These are phyloP conservation scores for Lipomyces kockii DNA, from an alignment of 805 yeast species.

Conservation along the genomic window DNA sequence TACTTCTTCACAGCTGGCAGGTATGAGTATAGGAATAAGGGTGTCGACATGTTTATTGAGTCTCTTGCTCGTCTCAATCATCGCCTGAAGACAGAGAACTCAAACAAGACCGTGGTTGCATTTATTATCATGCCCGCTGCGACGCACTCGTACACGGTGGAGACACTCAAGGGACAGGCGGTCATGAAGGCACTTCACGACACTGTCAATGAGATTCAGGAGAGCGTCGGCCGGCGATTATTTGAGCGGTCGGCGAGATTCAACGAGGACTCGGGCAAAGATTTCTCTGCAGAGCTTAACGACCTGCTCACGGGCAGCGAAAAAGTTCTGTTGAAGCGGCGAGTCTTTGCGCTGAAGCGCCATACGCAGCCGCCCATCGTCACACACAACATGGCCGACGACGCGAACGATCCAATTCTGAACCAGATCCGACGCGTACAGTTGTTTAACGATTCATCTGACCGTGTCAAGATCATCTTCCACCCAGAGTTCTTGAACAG, in stretches of 20 bases:
- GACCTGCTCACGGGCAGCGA: slow-evolving; percentile 86
- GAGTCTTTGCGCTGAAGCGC: slow-evolving; percentile 90
- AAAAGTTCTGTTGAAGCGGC: slow-evolving; percentile 83
- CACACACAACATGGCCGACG: slow-evolving; percentile 96
- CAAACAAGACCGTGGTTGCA: slow-evolving; percentile 93
- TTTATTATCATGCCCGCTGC: slow-evolving; percentile 98
- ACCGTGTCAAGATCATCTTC: slow-evolving; percentile 92
- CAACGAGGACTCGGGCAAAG: slow-evolving; percentile 56
- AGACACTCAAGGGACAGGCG: slow-evolving; percentile 94
- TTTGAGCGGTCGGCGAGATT: slow-evolving; percentile 87
- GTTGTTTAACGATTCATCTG: slow-evolving; percentile 85
- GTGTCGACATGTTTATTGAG: slow-evolving; percentile 94
- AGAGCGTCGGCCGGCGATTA: slow-evolving; percentile 80
- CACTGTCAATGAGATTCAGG: slow-evolving; percentile 86
- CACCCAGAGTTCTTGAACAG: slow-evolving; percentile 97
- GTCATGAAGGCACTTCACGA: slow-evolving; percentile 88
- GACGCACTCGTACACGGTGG: slow-evolving; percentile 92
- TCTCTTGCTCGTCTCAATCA: slow-evolving; percentile 90
- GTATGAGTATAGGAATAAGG: slow-evolving; percentile 94
- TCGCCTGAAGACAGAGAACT: slow-evolving; percentile 75
- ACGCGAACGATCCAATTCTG: slow-evolving; percentile 85
- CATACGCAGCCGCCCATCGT: slow-evolving; percentile 92
- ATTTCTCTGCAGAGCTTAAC: slow-evolving; percentile 71
- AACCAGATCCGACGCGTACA: slow-evolving; percentile 91
- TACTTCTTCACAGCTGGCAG: slow-evolving; percentile 97